phyloP scores from a whole-genome alignment of 257 asterid genomes.

The Solanum sejunctum region DNA sequence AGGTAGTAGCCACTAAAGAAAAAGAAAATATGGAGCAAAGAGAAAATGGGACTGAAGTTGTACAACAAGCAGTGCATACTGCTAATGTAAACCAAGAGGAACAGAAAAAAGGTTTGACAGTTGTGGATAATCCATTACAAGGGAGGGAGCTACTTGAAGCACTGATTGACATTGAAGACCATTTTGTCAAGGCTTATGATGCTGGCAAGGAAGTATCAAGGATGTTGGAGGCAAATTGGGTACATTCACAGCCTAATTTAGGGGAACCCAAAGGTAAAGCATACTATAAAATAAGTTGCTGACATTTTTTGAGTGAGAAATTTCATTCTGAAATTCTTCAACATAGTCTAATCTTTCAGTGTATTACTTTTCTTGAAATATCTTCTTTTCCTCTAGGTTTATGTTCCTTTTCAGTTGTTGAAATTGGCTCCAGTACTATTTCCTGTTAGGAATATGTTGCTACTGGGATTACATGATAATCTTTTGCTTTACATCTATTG shows the following conservation, averaged over 20 bases:
- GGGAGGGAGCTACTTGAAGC: conserved; percentile 92
- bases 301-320: neutral
- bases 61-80: conserved; percentile 17
- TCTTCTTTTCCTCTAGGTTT: neutral
- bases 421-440: neutral
- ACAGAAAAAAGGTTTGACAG: conserved; percentile 43
- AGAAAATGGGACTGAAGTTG: conserved; percentile 21
- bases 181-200: conserved; percentile 70
- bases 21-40: conserved; percentile 12
- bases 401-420: neutral
- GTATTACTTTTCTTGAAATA: neutral
- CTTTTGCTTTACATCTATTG: neutral
- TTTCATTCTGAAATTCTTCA: neutral
- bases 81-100: conserved; percentile 31
- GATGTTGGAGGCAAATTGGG: conserved; percentile 84
- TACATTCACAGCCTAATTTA: conserved; percentile 68
- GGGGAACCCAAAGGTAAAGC: conserved; percentile 72
- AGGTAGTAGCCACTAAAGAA: conserved; percentile 12
- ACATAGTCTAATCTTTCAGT: neutral
- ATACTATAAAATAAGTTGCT: neutral
- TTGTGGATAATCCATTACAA: conserved; percentile 56
- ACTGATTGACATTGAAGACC: conserved; percentile 68
- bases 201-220: conserved; percentile 84
- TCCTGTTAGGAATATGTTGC: neutral
- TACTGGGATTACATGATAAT: neutral